phyloP scores from a whole-genome alignment of 225 moss, liverwort and hornwort species.

The Climacium dendroides region DNA sequence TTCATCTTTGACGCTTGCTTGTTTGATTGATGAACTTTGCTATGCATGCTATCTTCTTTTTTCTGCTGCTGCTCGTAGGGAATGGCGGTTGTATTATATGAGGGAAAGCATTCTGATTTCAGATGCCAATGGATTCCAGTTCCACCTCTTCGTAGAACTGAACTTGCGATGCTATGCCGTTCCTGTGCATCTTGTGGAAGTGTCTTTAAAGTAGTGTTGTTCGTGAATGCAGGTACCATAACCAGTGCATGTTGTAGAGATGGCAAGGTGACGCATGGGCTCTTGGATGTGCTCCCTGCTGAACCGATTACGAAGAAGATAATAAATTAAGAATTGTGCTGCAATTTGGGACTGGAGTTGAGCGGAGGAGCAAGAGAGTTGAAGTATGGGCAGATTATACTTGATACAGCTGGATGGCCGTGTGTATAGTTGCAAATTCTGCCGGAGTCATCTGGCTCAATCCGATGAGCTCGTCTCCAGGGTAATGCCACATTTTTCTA shows the following conservation, averaged over 20 bases:
- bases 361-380: background rate
- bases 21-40: background rate
- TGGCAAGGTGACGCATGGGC: constrained; percentile 1
- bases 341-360: background rate
- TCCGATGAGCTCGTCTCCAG: constrained; percentile 80
- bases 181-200: background rate
- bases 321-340: background rate
- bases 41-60: background rate
- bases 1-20: background rate
- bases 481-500: constrained; percentile 10
- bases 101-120: background rate
- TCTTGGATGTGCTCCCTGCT: background rate
- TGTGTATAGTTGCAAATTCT: constrained; percentile 68
- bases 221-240: background rate
- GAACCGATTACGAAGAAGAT: background rate
- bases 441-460: constrained; percentile 83
- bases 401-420: constrained; percentile 88
- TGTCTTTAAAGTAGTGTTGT: background rate
- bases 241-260: background rate
- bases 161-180: background rate
- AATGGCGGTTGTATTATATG: background rate
- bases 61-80: background rate
- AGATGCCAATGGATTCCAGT: constrained; percentile 6
- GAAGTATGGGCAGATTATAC: constrained; percentile 73
- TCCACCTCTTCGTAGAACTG: background rate